phyloP scores from a whole-genome alignment of 2,329 filamentous ascomycete genomes.

The Juglanconis oblonga region DNA sequence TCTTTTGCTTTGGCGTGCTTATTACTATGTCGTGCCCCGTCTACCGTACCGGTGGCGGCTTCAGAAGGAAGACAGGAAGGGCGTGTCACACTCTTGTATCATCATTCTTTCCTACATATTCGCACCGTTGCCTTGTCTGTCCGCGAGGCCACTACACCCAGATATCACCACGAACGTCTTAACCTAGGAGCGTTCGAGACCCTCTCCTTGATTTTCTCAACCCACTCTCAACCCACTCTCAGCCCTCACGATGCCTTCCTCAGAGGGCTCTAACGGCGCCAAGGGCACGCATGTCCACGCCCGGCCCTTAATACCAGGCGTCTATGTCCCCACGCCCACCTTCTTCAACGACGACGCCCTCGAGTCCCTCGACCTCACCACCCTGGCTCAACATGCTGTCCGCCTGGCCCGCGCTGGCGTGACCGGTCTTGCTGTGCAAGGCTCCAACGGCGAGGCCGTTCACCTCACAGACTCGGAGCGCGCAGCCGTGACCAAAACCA shows the following conservation, averaged over 20 bases:
- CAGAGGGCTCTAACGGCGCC: background rate
- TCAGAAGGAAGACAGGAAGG: no score
- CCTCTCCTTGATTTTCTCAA: background rate
- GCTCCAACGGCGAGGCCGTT: conserved; percentile 66
- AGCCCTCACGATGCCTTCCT: background rate
- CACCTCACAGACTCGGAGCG: conserved; percentile 61
- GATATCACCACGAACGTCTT: background rate
- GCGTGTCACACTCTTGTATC: no score
- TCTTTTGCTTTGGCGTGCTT: no score
- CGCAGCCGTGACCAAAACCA: conserved; percentile 52
- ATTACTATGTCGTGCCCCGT: no score
- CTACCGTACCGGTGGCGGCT: no score
- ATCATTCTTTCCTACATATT: no score
- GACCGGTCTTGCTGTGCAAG: conserved; percentile 60
- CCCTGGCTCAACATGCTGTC: conserved; percentile 48
- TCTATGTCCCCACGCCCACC: conserved; percentile 56
- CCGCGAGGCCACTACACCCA: no score
- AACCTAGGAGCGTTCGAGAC: background rate
- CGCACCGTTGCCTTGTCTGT: no score
- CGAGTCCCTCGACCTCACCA: conserved; percentile 49
- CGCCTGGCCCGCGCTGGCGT: conserved; percentile 59
- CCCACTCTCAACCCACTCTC: background rate
- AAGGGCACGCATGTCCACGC: background rate
- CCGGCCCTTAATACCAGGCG: conserved; percentile 29
- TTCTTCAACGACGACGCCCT: conserved; percentile 45